Evolutionary conservation across 2,329 filamentous ascomycete genomes (phyloP).

Genomic region (Chaetothyriales sp.): DNA sequence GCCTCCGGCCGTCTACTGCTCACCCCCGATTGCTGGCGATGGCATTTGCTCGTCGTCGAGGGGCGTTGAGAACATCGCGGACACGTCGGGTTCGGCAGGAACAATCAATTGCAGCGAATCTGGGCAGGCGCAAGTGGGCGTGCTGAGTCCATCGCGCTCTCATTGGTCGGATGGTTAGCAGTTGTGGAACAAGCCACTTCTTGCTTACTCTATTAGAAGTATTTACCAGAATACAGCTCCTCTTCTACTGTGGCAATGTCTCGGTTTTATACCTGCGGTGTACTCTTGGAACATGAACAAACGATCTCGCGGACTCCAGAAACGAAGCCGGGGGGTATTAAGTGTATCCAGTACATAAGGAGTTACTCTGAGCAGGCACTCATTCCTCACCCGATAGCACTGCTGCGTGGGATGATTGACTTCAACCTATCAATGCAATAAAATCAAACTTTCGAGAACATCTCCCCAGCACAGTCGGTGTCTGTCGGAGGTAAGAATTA

Average conservation of each 20-base stretch:
- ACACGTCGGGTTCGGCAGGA: not conserved
- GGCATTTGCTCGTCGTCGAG: not conserved
- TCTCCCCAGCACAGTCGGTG: not conserved
- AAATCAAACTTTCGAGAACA: not conserved
- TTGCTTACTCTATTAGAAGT: too few relatives aligned
- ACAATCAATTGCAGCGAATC: not conserved
- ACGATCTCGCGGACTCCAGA: not conserved
- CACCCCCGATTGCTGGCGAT: not conserved
- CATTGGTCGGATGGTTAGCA: not conserved
- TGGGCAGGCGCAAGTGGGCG: not conserved
- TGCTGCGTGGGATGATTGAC: not conserved
- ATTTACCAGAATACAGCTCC: not conserved
- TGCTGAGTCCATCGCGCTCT: not conserved
- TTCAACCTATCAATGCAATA: not conserved
- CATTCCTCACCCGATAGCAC: not conserved
- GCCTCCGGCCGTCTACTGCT: not conserved
- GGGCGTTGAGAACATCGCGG: not conserved
- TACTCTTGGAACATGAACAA: too few relatives aligned
- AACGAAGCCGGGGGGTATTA: not conserved
- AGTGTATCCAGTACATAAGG: not conserved
- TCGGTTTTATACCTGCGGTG: too few relatives aligned
- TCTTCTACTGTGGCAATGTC: not conserved
- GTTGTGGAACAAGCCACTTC: too few relatives aligned
- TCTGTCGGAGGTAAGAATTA: not conserved
- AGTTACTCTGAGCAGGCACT: not conserved